phyloP scores from a whole-genome alignment of 495 filamentous ascomycete genomes.

The Friedmanniomyces endolithicus region DNA sequence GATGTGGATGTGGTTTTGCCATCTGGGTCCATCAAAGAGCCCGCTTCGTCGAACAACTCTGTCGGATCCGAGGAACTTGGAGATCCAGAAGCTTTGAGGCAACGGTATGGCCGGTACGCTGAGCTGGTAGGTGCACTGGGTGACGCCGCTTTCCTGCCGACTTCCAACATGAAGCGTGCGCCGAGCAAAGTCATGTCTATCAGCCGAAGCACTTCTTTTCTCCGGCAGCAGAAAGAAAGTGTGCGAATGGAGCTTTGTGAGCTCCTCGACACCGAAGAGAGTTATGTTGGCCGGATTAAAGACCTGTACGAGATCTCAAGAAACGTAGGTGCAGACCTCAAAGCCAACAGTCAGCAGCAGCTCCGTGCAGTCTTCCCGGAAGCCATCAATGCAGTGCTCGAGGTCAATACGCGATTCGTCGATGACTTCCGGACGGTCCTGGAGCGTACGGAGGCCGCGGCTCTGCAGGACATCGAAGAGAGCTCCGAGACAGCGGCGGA shows the following conservation, averaged over 20 bases:
- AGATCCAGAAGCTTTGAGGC: constrained; percentile 44
- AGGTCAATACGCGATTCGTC: constrained; percentile 68
- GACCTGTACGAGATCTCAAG: constrained; percentile 56
- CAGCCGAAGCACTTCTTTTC: constrained; percentile 58
- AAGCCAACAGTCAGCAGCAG: constrained; percentile 50
- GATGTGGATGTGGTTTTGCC: constrained; percentile 84
- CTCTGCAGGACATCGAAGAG: constrained; percentile 36
- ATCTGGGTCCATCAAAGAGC: constrained; percentile 50
- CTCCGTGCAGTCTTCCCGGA: constrained; percentile 68
- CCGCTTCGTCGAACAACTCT: constrained; percentile 36
- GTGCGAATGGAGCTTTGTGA: constrained; percentile 84
- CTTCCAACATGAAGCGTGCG: constrained; percentile 70
- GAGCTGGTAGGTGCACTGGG: constrained; percentile 66
- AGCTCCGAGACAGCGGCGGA: constrained; percentile 17
- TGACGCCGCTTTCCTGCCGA: constrained; percentile 72
- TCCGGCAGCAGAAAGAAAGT: constrained; percentile 68
- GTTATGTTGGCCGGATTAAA: constrained; percentile 69
- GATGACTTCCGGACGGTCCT: constrained; percentile 59
- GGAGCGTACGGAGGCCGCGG: constrained; percentile 72
- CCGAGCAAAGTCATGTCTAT: constrained; percentile 74
- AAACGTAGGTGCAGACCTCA: constrained; percentile 61
- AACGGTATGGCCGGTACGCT: constrained; percentile 63
- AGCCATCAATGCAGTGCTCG: constrained; percentile 61
- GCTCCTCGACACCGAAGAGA: constrained; percentile 82
- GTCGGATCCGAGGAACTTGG: constrained; percentile 34